These are phyloP conservation scores for Aspergillus terreus DNA, from an alignment of 2,329 filamentous ascomycete species.

Conservation along the genomic window DNA sequence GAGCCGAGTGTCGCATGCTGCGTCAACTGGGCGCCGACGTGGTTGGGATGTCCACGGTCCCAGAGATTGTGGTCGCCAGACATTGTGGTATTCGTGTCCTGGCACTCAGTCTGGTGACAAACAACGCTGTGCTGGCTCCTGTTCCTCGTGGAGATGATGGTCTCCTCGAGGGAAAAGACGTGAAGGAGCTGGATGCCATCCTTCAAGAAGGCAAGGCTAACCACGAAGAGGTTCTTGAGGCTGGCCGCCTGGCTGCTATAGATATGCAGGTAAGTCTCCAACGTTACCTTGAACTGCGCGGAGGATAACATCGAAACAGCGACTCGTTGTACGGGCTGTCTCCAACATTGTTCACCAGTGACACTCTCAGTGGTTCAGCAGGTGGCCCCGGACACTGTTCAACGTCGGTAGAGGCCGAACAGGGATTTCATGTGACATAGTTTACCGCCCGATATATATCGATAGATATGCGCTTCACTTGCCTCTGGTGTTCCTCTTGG, in stretches of 20 bases:
- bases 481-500: constrained; percentile 43
- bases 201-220: constrained; percentile 59
- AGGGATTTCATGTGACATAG: too few species aligned
- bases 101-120: constrained; percentile 64
- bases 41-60: constrained; percentile 69
- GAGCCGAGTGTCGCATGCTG: constrained; percentile 63
- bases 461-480: constrained; percentile 15
- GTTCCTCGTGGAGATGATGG: constrained; percentile 57
- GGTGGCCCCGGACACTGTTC: not conserved
- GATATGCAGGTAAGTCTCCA: constrained; percentile 56
- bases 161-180: constrained; percentile 48
- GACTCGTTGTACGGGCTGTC: constrained; percentile 33
- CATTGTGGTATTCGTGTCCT: constrained; percentile 62
- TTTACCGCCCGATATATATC: not conserved
- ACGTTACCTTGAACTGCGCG: not conserved
- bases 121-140: constrained; percentile 58
- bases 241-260: constrained; percentile 55
- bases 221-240: constrained; percentile 63
- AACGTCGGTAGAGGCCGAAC: too few species aligned
- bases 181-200: constrained; percentile 51
- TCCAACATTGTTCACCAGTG: constrained; percentile 23
- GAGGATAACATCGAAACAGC: constrained; percentile 26
- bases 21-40: constrained; percentile 60
- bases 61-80: constrained; percentile 63
- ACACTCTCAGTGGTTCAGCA: not conserved